A percentile compares a stretch with the other conserved stretches of the same genome.
These are phyloP conservation scores for Tephrocybe sp. DNA, from an alignment of 768 basidiomycete species.

Conservation along the genomic window DNA sequence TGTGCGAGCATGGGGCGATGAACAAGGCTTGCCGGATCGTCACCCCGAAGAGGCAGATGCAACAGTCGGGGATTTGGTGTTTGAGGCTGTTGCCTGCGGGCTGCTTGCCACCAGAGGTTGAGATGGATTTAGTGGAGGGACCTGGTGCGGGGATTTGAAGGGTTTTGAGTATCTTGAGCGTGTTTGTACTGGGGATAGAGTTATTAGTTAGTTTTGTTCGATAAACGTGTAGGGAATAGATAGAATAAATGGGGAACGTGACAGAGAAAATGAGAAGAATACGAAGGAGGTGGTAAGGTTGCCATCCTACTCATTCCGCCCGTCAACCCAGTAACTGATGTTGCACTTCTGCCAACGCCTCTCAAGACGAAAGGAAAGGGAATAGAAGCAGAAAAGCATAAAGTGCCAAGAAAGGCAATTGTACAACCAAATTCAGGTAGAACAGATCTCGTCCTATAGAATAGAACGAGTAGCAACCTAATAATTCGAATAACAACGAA, in stretches of 20 bases:
- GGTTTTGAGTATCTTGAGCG: slow-evolving; percentile 77
- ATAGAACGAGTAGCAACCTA: no score
- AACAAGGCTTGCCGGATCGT: slow-evolving; percentile 95
- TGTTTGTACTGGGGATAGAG: slow-evolving; percentile 46
- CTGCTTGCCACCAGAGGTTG: background rate
- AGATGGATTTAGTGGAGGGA: slow-evolving; percentile 10
- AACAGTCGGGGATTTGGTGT: slow-evolving; percentile 74
- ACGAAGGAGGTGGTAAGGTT: no score
- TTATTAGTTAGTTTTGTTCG: background rate
- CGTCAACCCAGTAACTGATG: no score
- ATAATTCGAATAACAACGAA: no score
- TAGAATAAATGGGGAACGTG: background rate
- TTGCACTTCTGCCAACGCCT: no score
- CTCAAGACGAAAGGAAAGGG: no score
- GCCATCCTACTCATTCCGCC: no score
- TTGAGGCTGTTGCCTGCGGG: slow-evolving; percentile 13
- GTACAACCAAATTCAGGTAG: no score
- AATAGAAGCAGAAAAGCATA: no score
- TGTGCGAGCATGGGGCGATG: slow-evolving; percentile 96
- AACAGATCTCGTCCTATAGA: no score
- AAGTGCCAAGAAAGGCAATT: no score
- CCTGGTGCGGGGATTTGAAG: slow-evolving; percentile 43
- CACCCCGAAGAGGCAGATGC: slow-evolving; percentile 90
- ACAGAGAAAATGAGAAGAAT: background rate
- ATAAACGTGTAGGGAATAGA: background rate